A percentile compares a stretch with the other conserved stretches of the same genome.
Evolutionary conservation across 2,329 filamentous ascomycete species (phyloP).

Genomic region (Phaeosphaeria sp.): DNA sequence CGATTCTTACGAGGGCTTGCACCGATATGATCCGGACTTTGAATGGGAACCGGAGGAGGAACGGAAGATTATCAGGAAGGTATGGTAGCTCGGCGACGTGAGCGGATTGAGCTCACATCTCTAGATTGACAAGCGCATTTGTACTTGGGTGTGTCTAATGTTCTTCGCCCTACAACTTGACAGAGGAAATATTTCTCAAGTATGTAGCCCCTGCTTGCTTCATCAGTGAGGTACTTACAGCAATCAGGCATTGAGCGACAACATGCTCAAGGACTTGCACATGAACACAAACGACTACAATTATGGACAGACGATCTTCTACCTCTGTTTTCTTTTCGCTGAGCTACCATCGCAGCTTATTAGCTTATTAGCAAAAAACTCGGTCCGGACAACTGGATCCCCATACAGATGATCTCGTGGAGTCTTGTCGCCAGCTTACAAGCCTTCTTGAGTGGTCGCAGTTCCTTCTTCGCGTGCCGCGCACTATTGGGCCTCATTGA

Average conservation of each 20-base stretch:
- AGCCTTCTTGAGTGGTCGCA: constrained; percentile 65
- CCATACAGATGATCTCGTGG: constrained; percentile 52
- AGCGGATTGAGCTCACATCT: neutral
- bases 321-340: constrained; percentile 74
- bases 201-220: neutral
- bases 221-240: constrained; percentile 51
- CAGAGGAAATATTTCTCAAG: constrained; percentile 52
- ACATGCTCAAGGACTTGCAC: constrained; percentile 39
- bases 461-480: constrained; percentile 53
- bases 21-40: constrained; percentile 64
- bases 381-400: constrained; percentile 55
- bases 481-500: constrained; percentile 54
- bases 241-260: constrained; percentile 44
- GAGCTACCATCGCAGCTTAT: constrained; percentile 57
- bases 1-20: constrained; percentile 64
- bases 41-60: constrained; percentile 66
- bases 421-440: constrained; percentile 67
- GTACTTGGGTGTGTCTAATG: constrained; percentile 60
- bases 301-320: constrained; percentile 66
- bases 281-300: constrained; percentile 49
- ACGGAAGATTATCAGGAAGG: constrained; percentile 60
- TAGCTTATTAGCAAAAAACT: constrained; percentile 55
- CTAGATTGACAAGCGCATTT: constrained; percentile 60
- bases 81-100: constrained; percentile 29
- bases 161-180: constrained; percentile 63